Evolutionary conservation across 805 yeast genomes (phyloP).

Genomic region (Saccharomycopsis sp.): DNA sequence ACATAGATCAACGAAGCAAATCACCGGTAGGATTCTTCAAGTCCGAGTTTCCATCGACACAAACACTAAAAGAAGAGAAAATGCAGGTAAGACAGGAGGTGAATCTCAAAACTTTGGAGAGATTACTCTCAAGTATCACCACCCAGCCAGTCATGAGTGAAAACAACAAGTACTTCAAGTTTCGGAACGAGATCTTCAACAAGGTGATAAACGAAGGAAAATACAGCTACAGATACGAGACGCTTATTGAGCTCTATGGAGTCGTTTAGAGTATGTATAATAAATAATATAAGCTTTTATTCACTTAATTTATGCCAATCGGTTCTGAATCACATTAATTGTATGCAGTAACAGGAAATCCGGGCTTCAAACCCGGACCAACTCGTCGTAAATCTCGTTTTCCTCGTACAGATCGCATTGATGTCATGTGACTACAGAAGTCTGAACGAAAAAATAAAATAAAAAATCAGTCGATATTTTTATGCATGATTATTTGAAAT

Average conservation of each 20-base stretch:
- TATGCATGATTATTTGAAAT: background rate
- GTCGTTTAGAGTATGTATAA: background rate
- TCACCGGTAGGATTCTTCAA: constrained; percentile 20
- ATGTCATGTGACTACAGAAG: background rate
- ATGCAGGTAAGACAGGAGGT: constrained; percentile 3
- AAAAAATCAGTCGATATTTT: background rate
- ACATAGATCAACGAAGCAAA: background rate
- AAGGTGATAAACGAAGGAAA: constrained; percentile 9
- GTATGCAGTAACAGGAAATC: background rate
- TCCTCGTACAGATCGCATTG: background rate
- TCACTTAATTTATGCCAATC: background rate
- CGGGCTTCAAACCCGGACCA: background rate
- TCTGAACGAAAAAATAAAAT: background rate
- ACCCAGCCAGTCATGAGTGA: constrained; percentile 1
- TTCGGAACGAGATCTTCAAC: constrained; percentile 16
- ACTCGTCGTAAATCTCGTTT: background rate
- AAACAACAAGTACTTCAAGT: constrained; percentile 9
- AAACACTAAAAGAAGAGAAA: constrained; percentile 11
- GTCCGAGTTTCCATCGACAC: constrained; percentile 18
- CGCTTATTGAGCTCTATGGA: background rate
- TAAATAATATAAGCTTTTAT: background rate
- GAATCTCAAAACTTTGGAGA: constrained; percentile 6
- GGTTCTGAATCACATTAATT: background rate
- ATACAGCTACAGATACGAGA: background rate
- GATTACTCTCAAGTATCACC: constrained; percentile 10